Evolutionary conservation across 1,284 basidiomycete genomes (phyloP).

Genomic region (Papiliotrema laurentii): DNA sequence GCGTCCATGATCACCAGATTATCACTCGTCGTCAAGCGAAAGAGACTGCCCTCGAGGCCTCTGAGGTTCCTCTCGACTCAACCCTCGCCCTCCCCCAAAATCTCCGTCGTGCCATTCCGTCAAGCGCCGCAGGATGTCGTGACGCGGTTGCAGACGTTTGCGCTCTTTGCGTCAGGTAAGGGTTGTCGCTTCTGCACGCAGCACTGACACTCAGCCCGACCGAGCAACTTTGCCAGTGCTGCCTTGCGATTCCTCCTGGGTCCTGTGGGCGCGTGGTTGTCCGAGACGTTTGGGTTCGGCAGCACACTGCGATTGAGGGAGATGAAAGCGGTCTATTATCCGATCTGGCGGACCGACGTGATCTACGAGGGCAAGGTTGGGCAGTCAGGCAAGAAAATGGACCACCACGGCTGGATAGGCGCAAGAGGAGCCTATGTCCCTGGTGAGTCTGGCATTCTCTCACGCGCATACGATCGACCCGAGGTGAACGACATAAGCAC

Average conservation of each 20-base stretch:
- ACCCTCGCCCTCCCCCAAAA: slow-evolving; percentile 24
- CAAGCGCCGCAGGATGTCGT: slow-evolving; percentile 19
- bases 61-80: background rate
- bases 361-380: slow-evolving; percentile 29
- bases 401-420: slow-evolving; percentile 18
- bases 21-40: too few species aligned
- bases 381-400: slow-evolving; percentile 8
- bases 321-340: slow-evolving; percentile 39
- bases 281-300: slow-evolving; percentile 31
- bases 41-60: too few species aligned
- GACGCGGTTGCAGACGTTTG: slow-evolving; percentile 18
- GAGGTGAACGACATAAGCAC: background rate
- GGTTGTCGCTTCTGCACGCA: background rate
- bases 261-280: slow-evolving; percentile 14
- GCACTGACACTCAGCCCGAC: slow-evolving; percentile 6
- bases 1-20: too few species aligned
- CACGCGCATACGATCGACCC: too few species aligned
- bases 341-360: slow-evolving; percentile 37
- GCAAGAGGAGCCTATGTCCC: slow-evolving; percentile 37
- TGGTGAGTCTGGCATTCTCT: slow-evolving; percentile 15
- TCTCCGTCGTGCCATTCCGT: slow-evolving; percentile 27
- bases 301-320: slow-evolving; percentile 18
- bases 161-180: slow-evolving; percentile 23
- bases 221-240: slow-evolving; percentile 27
- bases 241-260: slow-evolving; percentile 34